Evolutionary conservation across 148 eudicot species (phyloP), one percentile per base, ranked within the genome.

Genomic region (Rhododendron molle): DNA sequence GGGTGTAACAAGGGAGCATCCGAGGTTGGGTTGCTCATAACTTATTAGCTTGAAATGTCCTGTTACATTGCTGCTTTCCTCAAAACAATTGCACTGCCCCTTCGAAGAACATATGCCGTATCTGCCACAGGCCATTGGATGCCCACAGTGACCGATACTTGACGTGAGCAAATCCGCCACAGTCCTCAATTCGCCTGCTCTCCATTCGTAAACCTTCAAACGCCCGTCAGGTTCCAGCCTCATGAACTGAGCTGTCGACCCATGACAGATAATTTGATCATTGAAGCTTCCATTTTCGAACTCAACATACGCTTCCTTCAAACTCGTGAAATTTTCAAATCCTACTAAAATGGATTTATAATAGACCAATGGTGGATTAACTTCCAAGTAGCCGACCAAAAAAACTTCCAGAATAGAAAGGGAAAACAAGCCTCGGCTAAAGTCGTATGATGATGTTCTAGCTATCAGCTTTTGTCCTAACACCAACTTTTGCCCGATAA

Each of bases 401-500:
- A 56, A 52, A 11, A 9, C 3, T 3, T 36, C 16, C 1, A 5
- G 54, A 49, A 83, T 3, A 1, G 73, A 28, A 7, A 84, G 90
- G 84, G 36, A 34, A 34, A 34, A 34, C 36, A 34, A 34, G 36
- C 36, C 36, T 34, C 36, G 36, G 36, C 36, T 34, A 34, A 34
- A 34, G 36, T 34, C 36, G 1, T 34, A 34, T 34, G 36, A 34
- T 34, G 36, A 34, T 34, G 36, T 34, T 34, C 36, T 34, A 34
- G 36, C 36, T 34, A 34, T 34, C 36, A 34, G 36, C 36, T 69
- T 43, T 78, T 34, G 36, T 32, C 85, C 83, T 6, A 87, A 54
- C 4, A 78, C 88, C 28, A 90, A 78, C 7, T 10, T 80, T 73
- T 90, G 92, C 34, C 90, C 92, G 20, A 84, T 87, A 71, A 90